phyloP scores from a whole-genome alignment of 2,329 filamentous ascomycete species.

The Chaetomiaceae sp. region DNA sequence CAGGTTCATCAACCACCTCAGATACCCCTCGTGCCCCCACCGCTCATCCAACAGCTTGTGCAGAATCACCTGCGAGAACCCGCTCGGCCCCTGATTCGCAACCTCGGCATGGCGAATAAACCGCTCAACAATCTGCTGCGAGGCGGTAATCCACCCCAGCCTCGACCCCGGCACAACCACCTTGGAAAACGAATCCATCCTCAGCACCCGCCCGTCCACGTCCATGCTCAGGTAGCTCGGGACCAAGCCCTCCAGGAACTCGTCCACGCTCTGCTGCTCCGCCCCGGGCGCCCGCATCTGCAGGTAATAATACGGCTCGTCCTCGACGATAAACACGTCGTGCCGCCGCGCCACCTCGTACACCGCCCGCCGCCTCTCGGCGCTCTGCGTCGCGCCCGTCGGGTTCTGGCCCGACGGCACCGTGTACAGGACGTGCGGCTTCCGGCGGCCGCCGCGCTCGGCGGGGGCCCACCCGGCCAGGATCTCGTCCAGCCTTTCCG shows the following conservation, averaged over 20 bases:
- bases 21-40: conserved; percentile 88
- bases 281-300: conserved; percentile 68
- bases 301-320: conserved; percentile 92
- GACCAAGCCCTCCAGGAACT: conserved; percentile 69
- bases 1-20: conserved; percentile 83
- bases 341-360: conserved; percentile 79
- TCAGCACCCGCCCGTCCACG: conserved; percentile 79
- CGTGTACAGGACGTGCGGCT: conserved; percentile 55
- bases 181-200: conserved; percentile 91
- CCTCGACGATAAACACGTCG: conserved; percentile 82
- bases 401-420: conserved; percentile 82
- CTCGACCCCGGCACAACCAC: conserved; percentile 79
- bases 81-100: conserved; percentile 78
- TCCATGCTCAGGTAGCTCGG: conserved; percentile 78
- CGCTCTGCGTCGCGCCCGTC: conserved; percentile 75
- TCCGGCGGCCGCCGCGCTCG: conserved; percentile 40
- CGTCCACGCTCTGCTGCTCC: conserved; percentile 55
- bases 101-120: conserved; percentile 80
- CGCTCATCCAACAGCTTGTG: conserved; percentile 89
- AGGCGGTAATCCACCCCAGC: conserved; percentile 84
- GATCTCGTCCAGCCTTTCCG: conserved; percentile 48
- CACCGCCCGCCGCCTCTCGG: conserved; percentile 62
- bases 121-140: conserved; percentile 76
- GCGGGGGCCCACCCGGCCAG: conserved; percentile 47
- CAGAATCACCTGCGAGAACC: conserved; percentile 76